phyloP scores from a whole-genome alignment of 768 basidiomycete genomes.

The Mycena filopes region DNA sequence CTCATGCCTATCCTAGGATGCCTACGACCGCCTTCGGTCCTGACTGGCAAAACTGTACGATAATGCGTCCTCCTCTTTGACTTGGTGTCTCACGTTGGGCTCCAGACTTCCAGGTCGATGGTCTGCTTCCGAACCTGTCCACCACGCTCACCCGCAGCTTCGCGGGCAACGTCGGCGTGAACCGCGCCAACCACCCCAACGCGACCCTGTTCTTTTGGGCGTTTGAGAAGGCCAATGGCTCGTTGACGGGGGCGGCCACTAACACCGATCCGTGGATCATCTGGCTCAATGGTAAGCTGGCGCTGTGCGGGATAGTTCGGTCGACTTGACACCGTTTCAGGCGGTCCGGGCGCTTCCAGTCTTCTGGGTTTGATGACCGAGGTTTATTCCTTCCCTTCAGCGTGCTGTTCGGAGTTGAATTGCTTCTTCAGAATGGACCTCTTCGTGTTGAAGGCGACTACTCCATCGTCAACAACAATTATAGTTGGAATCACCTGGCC shows the following conservation, averaged over 20 bases:
- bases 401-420: not conserved
- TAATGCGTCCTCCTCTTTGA: slow-evolving; percentile 28
- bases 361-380: slow-evolving; percentile 72
- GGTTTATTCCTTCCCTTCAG: slow-evolving; percentile 46
- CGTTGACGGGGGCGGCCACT: slow-evolving; percentile 55
- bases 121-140: slow-evolving; percentile 68
- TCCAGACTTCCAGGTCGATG: slow-evolving; percentile 68
- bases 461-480: slow-evolving; percentile 59
- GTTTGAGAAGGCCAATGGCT: slow-evolving; percentile 68
- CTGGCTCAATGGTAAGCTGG: slow-evolving; percentile 76
- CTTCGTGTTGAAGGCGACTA: slow-evolving; percentile 65
- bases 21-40: slow-evolving; percentile 60
- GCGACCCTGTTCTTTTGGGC: slow-evolving; percentile 75
- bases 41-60: slow-evolving; percentile 69
- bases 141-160: slow-evolving; percentile 60
- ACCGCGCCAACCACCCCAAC: slow-evolving; percentile 67
- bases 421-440: slow-evolving; percentile 68
- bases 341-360: slow-evolving; percentile 76
- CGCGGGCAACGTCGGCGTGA: slow-evolving; percentile 73
- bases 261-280: slow-evolving; percentile 70
- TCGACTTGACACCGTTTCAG: not conserved
- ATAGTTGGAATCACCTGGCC: slow-evolving; percentile 67
- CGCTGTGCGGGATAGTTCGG: not conserved
- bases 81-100: not conserved
- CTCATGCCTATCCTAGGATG: slow-evolving; percentile 60